Percentiles rank a stretch among this genome's conserved stretches.
These are phyloP conservation scores for Aspergillus pseudoviridinutans DNA, from an alignment of 2,329 filamentous ascomycete species.

Conservation along the genomic window DNA sequence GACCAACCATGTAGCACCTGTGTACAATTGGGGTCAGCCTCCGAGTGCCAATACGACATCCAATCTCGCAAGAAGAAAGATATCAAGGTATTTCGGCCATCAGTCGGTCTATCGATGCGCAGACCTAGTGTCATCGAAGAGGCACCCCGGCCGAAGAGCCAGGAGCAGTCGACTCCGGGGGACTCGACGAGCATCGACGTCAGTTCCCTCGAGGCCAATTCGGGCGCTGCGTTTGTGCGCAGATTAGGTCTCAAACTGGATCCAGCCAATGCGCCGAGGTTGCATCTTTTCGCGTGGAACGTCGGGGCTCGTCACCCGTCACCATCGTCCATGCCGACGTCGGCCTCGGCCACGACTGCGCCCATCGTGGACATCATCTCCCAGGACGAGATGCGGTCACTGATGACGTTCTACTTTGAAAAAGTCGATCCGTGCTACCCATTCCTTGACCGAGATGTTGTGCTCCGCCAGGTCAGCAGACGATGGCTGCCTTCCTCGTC, in stretches of 20 bases:
- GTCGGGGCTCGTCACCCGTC: constrained; percentile 25
- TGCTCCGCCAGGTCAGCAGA: constrained; percentile 28
- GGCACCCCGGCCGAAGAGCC: constrained; percentile 6
- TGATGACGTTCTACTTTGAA: constrained; percentile 50
- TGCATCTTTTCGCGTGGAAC: constrained; percentile 58
- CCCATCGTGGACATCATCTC: constrained; percentile 47
- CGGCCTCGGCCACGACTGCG: constrained; percentile 12
- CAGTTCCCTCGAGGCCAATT: constrained; percentile 53
- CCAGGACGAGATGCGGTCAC: constrained; percentile 44
- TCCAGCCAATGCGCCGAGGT: constrained; percentile 49
- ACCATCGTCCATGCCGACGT: constrained; percentile 6
- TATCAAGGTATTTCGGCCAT: constrained; percentile 17
- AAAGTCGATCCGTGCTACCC: constrained; percentile 53
- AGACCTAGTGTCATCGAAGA: not conserved
- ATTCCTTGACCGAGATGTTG: constrained; percentile 37
- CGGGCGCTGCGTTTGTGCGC: constrained; percentile 54
- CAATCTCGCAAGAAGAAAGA: constrained; percentile 30
- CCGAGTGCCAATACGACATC: constrained; percentile 46
- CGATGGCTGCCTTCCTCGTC: constrained; percentile 20
- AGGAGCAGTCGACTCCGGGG: constrained; percentile 9
- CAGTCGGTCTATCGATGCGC: constrained; percentile 11
- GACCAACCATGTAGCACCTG: constrained; percentile 52
- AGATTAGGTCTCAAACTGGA: constrained; percentile 52
- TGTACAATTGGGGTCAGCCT: constrained; percentile 47
- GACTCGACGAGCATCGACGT: constrained; percentile 21